phyloP scores from a whole-genome alignment of 495 filamentous ascomycete genomes.

The Aspergillus sclerotiicarbonarius region DNA sequence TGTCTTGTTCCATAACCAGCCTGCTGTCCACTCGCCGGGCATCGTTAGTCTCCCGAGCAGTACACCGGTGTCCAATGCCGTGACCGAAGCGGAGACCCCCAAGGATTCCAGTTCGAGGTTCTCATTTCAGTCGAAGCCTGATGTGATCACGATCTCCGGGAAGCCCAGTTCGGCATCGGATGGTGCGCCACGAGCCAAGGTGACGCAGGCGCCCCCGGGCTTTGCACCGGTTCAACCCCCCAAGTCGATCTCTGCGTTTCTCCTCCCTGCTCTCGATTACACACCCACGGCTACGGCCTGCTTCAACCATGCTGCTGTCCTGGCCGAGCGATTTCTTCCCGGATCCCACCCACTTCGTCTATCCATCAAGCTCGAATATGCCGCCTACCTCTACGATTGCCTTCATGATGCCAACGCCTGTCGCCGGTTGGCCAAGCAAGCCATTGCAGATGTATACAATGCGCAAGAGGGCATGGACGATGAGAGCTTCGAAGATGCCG shows the following conservation, averaged over 20 bases:
- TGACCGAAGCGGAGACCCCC: conserved; percentile 25
- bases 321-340: conserved; percentile 72
- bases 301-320: conserved; percentile 73
- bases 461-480: conserved; percentile 90
- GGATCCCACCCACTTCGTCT: conserved; percentile 88
- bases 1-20: conserved; percentile 88
- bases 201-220: conserved; percentile 37
- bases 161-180: not conserved
- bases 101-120: conserved; percentile 21
- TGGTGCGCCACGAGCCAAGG: conserved; percentile 22
- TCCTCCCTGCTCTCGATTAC: conserved; percentile 79
- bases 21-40: conserved; percentile 49
- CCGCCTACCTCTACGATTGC: conserved; percentile 95
- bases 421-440: conserved; percentile 71
- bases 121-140: conserved; percentile 22
- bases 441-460: conserved; percentile 88
- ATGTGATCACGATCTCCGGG: conserved; percentile 13
- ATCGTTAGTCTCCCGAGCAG: conserved; percentile 32
- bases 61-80: conserved; percentile 20
- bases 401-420: conserved; percentile 75
- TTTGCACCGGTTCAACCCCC: conserved; percentile 48
- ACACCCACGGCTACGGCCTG: conserved; percentile 74
- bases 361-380: conserved; percentile 87
- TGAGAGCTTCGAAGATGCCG: conserved; percentile 78
- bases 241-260: conserved; percentile 58